Evolutionary conservation across 2,329 filamentous ascomycete species (phyloP), one percentile per base, ranked within the genome.

Genomic region (Diaporthe humulicola): DNA sequence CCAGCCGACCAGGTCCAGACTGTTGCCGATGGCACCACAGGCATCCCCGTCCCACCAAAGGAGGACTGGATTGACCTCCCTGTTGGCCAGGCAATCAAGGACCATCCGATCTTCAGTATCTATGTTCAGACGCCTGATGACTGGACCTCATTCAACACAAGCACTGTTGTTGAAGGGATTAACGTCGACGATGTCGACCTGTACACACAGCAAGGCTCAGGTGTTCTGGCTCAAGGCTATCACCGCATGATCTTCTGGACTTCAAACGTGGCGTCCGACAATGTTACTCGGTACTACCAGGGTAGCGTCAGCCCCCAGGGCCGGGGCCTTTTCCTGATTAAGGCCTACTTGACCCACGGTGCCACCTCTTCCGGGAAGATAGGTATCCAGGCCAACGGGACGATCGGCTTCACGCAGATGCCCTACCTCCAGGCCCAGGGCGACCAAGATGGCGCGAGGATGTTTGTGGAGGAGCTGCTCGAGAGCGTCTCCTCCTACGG

Each of bases 301-400:
- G 88, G 85, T 48, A 88, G 64, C 14, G 64, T 67, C 45, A 67
- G 64, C 17, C 64, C 64, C 4, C 64, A 67, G 64, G 64, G 45
- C 86, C 10, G 86, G 84, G 79, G 84, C 84, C 73, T 83, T 84
- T 0, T 89, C 73, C 83, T 84, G 36, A 83, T 86, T 60, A 86
- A 87, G 78, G 82, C 88, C 6, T 89, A 88, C 81, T 82, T 90
- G 22, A 88, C 85, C 25, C 87, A 88, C 42, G 86, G 87, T n/a
- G 84, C 86, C 2, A 85, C 85, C 1, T 89, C 88, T 40, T 82
- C 84, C 61, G 85, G 88, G 28, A 79, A 85, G 10, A 81, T 89
- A 17, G 80, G 81, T 14, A 84, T 87, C 36, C 84, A 83, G 33
- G 78, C 82, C 36, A 78, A 82, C 2, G 84, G 83, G 30, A 78